Evolutionary conservation across 1,284 basidiomycete genomes (phyloP), one percentile per base, ranked within the genome.

Genomic region (Schizophyllum commune): DNA sequence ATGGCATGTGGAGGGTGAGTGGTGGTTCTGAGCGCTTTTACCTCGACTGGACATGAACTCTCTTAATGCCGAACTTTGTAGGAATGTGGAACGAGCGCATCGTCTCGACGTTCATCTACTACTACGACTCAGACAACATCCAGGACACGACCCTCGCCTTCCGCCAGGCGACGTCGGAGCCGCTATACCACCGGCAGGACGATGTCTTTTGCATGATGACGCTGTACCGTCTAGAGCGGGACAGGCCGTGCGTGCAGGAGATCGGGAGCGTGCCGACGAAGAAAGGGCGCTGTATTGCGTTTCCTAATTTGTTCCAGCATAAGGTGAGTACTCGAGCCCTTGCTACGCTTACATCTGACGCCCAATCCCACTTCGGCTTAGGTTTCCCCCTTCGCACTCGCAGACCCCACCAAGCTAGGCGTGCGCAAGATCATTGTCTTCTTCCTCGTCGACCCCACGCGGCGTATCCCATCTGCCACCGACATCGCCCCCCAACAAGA

Each of bases 1-100:
- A 9, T 77, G 76, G 75, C 75, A 76, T 57, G 69, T 75, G 6
- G 75, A 77, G 66, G 76, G 76, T 64, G 13, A 11, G 19, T n/a
- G 11, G 9, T 56, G 22, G 0, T 56, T 33, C 56, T 13, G 13
- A 19, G 0, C 5, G 47, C 6, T 9, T 54, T 1, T 5, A 3
- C 4, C 5, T 6, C 6, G n/a, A 7, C 21, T 22, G n/a, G 54
- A 21, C 32, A 15, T 7, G 7, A 7, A 6, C 21, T n/a, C 52
- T 54, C 6, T n/a, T n/a, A n/a, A n/a, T n/a, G n/a, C n/a, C n/a
- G n/a, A n/a, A n/a, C n/a, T n/a, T n/a, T n/a, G n/a, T n/a, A n/a
- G 67, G 67, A 22, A 73, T 72, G 71, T 61, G 61, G 58, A 75
- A 71, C 63, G 73, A 74, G 62, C 64, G 64, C 47, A 74, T 75